These are phyloP conservation scores for Letharia columbiana DNA, from an alignment of 495 filamentous ascomycete genomes.

Conservation along the genomic window DNA sequence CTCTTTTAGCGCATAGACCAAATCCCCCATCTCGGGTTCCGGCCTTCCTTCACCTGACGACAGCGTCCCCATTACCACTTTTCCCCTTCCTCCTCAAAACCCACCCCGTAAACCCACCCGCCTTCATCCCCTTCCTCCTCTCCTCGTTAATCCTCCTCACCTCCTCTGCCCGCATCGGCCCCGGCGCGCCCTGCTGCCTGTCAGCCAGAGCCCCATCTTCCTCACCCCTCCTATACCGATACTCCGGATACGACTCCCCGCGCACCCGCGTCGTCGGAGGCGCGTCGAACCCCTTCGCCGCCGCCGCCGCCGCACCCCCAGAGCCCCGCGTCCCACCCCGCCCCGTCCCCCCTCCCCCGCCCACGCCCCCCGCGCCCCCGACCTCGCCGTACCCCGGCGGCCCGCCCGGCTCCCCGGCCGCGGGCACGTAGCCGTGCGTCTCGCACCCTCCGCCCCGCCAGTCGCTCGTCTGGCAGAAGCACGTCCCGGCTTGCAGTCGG, in stretches of 20 bases:
- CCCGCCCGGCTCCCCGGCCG: not conserved
- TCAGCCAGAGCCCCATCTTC: conserved; percentile 1
- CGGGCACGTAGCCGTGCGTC: conserved; percentile 7
- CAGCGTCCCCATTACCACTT: not conserved
- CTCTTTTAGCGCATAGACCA: no score
- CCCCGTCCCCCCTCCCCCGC: not conserved
- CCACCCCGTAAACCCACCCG: not conserved
- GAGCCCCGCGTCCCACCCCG: not conserved
- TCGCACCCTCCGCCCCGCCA: conserved; percentile 17
- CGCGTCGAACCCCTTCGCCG: not conserved
- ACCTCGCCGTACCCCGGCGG: not conserved
- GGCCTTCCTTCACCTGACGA: not conserved
- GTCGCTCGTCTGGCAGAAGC: conserved; percentile 22
- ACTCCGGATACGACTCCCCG: not conserved
- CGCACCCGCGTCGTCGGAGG: no score
- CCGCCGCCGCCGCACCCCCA: not conserved
- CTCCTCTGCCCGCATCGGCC: conserved; percentile 4
- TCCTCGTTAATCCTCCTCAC: conserved; percentile 17
- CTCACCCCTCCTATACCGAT: not conserved
- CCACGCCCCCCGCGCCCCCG: not conserved
- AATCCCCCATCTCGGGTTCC: not conserved
- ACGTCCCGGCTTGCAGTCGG: conserved; percentile 10
- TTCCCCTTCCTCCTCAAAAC: conserved; percentile 14
- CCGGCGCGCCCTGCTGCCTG: not conserved
- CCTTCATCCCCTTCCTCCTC: conserved; percentile 16